These are phyloP conservation scores for Rhipidocladum racemiflorum DNA, from an alignment of 176 grass and related monocot genomes.

Conservation along the genomic window DNA sequence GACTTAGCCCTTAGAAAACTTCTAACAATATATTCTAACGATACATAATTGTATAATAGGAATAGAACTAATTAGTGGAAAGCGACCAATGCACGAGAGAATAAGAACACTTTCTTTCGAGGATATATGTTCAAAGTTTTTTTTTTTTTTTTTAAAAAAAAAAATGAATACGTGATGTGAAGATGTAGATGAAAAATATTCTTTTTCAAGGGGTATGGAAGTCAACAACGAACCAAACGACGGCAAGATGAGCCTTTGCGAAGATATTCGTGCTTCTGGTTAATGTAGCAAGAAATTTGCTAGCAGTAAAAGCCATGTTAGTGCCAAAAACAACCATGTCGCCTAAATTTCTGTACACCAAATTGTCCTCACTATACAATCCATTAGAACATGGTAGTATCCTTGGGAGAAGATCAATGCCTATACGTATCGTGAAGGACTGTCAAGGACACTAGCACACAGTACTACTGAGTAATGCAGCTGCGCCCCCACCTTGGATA, in stretches of 20 bases:
- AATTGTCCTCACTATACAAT: not conserved
- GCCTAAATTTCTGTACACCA: not conserved
- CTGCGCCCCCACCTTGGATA: not conserved
- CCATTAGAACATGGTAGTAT: not conserved
- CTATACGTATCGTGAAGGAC: not conserved
- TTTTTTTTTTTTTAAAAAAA: no score
- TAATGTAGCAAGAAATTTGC: not conserved
- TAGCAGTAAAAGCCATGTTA: not conserved
- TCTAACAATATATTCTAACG: not conserved
- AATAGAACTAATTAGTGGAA: not conserved
- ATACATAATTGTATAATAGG: slow-evolving; percentile 4
- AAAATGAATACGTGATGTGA: not conserved
- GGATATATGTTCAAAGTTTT: not conserved
- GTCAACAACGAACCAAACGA: not conserved
- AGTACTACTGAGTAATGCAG: not conserved
- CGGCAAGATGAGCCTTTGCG: not conserved
- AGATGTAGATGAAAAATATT: not conserved
- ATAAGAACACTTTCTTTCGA: not conserved
- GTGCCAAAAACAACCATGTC: not conserved
- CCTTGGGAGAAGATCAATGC: not conserved
- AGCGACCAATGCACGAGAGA: slow-evolving; percentile 1
- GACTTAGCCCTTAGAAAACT: no score
- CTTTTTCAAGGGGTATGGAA: not conserved
- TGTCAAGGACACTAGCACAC: not conserved
- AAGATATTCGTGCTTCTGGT: not conserved